Conservation (phyloP, 352 stramenopile genomes). For the Phytophthora macrochlamydospora region DNA sequence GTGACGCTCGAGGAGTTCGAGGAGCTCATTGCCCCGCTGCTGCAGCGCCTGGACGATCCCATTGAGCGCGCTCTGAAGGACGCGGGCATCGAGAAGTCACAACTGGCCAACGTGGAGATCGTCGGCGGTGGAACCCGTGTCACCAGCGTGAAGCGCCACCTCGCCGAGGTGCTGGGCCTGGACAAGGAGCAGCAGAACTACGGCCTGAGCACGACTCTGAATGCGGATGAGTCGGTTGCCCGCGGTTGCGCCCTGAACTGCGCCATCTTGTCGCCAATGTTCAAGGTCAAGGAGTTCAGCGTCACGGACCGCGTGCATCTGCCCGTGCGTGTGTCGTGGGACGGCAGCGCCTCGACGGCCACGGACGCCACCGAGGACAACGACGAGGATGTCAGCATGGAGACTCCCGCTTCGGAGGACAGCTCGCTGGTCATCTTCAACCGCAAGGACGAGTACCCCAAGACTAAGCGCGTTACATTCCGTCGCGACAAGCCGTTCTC, state of each 20-base stretch:
- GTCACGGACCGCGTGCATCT: slow-evolving; percentile 90
- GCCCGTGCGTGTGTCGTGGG: slow-evolving; percentile 95
- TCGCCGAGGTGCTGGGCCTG: slow-evolving; percentile 92
- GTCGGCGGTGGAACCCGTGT: slow-evolving; percentile 96
- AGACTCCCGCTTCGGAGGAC: slow-evolving; percentile 50
- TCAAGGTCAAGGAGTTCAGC: slow-evolving; percentile 96
- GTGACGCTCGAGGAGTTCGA: slow-evolving; percentile 97
- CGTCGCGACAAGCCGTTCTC: slow-evolving; percentile 92
- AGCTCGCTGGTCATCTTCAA: slow-evolving; percentile 95
- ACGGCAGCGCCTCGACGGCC: slow-evolving; percentile 61
- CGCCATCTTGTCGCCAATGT: slow-evolving; percentile 98
- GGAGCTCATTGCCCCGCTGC: slow-evolving; percentile 89
- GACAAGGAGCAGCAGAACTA: slow-evolving; percentile 95
- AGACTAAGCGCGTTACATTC: slow-evolving; percentile 98
- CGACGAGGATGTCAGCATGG: slow-evolving; percentile 90
- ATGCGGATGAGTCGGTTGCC: slow-evolving; percentile 98
- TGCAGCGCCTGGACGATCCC: slow-evolving; percentile 83
- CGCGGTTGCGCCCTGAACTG: slow-evolving; percentile 97
- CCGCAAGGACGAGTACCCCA: slow-evolving; percentile 96
- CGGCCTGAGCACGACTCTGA: slow-evolving; percentile 98
- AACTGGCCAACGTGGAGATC: slow-evolving; percentile 96
- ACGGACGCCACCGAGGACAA: slow-evolving; percentile 66
- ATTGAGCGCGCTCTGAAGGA: slow-evolving; percentile 87
- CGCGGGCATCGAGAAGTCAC: slow-evolving; percentile 88
- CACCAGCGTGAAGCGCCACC: slow-evolving; percentile 94